Evolutionary conservation across 352 stramenopile genomes (phyloP), one percentile per base, ranked within the genome.

Genomic region (Pythium vanterpoolii): DNA sequence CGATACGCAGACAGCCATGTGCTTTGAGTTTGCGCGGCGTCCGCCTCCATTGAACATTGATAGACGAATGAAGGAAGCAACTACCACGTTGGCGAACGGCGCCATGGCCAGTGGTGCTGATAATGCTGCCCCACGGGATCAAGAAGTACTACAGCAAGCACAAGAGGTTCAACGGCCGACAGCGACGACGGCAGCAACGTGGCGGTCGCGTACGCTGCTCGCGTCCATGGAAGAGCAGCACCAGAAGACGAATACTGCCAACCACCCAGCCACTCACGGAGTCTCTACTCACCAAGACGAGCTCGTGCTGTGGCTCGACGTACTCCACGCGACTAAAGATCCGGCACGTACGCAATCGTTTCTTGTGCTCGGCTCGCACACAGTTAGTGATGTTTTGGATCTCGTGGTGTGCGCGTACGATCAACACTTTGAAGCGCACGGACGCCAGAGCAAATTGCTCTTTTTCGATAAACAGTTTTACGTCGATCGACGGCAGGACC

Each of bases 251-350:
- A 11, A 5, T 11, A 43, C 36, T 11, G 18, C 23, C 10, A 39
- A 45, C 7, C 56, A 64, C 23, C 5, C 36, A 13, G 30, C 50
- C 14, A 39, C 42, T 26, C 44, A 56, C 10, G 14, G 46, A 34
- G 36, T 27, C 1, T n/a, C 14, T 36, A 1, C 23, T 2, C 5
- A 47, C 2, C 4, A 50, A 9, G n/a, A 60, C 42, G 81, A 91
- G 56, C 68, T 81, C 18, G 60, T 92, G 40, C 47, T 89, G 53
- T 89, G 77, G 77, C 67, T 89, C 26, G 82, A 92, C 40, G 77
- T 92, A 44, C 69, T 89, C 34, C 82, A 92, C 63, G 69, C 82
- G 26, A 82, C 70, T 38, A 89, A 90, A 49, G 76, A 89, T 27
- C 76, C 79, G 11, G 60, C 73, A 1, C 72, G 70, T 28, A 90